phyloP scores from a whole-genome alignment of 2,329 filamentous ascomycete genomes.

The Didymella pinodella region DNA sequence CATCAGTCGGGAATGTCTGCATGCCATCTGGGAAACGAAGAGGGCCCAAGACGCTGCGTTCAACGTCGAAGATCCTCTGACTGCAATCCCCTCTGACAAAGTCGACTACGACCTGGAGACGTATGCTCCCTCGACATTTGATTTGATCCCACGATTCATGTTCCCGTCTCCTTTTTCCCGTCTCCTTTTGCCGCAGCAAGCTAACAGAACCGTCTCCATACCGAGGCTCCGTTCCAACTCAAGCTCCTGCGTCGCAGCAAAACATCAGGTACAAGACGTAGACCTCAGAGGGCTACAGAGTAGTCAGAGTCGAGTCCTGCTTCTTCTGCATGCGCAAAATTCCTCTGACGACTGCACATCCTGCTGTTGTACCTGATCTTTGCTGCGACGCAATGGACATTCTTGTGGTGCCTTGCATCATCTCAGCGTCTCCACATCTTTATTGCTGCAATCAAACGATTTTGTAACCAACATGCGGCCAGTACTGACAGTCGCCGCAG shows the following conservation, averaged over 20 bases:
- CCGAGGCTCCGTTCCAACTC: constrained; percentile 19
- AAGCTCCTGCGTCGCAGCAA: constrained; percentile 1
- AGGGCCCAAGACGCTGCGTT: constrained; percentile 60
- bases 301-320: background rate
- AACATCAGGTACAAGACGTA: background rate
- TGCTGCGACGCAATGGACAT: background rate
- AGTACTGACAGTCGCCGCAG: constrained; percentile 47
- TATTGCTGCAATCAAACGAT: background rate
- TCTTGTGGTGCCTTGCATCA: constrained; percentile 11
- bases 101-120: constrained; percentile 74
- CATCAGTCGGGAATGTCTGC: constrained; percentile 75
- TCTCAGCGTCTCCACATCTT: constrained; percentile 7
- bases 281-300: background rate
- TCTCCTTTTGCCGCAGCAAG: constrained; percentile 13
- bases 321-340: background rate
- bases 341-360: background rate
- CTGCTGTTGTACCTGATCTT: background rate
- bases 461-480: background rate
- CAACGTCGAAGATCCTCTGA: constrained; percentile 70
- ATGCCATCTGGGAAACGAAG: constrained; percentile 74
- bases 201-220: constrained; percentile 4
- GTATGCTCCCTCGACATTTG: constrained; percentile 54
- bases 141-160: constrained; percentile 16
- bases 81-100: constrained; percentile 74
- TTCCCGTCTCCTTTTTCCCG: constrained; percentile 11